Conservation (phyloP, 1,284 basidiomycete genomes). For the Marasmius tenuissimus region DNA sequence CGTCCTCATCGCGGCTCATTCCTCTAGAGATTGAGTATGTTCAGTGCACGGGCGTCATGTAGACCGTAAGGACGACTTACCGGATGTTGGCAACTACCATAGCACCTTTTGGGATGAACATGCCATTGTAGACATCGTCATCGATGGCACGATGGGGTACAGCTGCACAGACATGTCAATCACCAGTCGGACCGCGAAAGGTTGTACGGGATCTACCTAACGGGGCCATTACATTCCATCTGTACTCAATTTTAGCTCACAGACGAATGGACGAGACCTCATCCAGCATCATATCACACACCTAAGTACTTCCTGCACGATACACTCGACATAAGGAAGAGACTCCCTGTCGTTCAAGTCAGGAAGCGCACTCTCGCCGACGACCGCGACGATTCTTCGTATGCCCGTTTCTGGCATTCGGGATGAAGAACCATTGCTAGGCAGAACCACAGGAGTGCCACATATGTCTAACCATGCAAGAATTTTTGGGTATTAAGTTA, state of each 20-base stretch:
- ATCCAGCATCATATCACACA: not conserved
- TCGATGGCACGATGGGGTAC: conserved; percentile 1
- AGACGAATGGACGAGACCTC: not conserved
- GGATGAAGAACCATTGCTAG: conserved; percentile 1
- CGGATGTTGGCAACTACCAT: not conserved
- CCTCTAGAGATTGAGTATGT: not conserved
- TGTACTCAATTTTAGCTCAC: not conserved
- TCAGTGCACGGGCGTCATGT: not conserved
- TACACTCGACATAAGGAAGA: conserved; percentile 1
- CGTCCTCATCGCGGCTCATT: conserved; percentile 4
- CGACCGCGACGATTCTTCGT: conserved; percentile 1
- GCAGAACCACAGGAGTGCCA: not conserved
- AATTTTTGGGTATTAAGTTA: not conserved
- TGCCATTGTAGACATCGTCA: conserved; percentile 2
- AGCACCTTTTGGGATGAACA: conserved; percentile 2
- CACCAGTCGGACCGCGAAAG: not conserved
- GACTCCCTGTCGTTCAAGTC: conserved; percentile 3
- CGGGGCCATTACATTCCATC: not conserved
- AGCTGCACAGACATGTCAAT: not conserved
- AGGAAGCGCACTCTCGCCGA: not conserved
- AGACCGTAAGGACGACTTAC: not conserved
- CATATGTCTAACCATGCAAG: not conserved
- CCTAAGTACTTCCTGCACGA: not conserved
- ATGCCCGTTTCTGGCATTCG: not conserved
- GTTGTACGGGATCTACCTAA: not conserved